Evolutionary conservation across 1,139 yeast species (phyloP), one percentile per base, ranked within the genome.

Genomic region (Pichia sp.): DNA sequence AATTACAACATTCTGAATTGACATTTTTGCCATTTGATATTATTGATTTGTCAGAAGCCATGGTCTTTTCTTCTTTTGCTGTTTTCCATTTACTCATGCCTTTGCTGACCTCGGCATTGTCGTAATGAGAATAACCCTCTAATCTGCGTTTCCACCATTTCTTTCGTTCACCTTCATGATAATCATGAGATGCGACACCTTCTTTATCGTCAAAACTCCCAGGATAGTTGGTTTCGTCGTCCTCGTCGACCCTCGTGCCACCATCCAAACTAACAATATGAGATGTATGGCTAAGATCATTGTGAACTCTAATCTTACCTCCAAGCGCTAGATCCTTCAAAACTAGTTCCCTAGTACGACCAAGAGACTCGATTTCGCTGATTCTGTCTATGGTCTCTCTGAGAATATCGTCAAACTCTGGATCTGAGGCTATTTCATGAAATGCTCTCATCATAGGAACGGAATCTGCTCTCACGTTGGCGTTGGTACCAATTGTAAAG

Each of bases 361-460:
- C 83, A 45, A 85, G 66, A 1, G 87, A 75, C 61, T 85, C 95
- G 45, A 85, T 85, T 37, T 80, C 92, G 8, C 77, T 73, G 2
- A 85, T 85, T 45, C 95, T 67, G 46, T 80, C 79, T n/a, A 78
- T 66, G 0, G 94, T 81, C 48, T 83, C 86, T 23, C 73, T 72
- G 36, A 85, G 64, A n/a, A 85, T 65, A 46, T 79, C 75, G 45
- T 82, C 82, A 55, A 85, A 85, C 27, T 81, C 83, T 0, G 86
- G 85, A 61, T 79, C 80, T 2, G 77, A 66, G 0, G 83, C 84
- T 44, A 85, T 82, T 56, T 85, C 95, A 49, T 83, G 79, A 60
- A 85, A 85, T 2, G 92, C 95, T 54, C 90, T 73, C 95, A 85
- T 84, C 95, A 85, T 85, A 1, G 94, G 90, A 2, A 84, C 83